Evolutionary conservation across 2,329 filamentous ascomycete species (phyloP), one percentile per base, ranked within the genome.

Genomic region (Diaporthe sp.): DNA sequence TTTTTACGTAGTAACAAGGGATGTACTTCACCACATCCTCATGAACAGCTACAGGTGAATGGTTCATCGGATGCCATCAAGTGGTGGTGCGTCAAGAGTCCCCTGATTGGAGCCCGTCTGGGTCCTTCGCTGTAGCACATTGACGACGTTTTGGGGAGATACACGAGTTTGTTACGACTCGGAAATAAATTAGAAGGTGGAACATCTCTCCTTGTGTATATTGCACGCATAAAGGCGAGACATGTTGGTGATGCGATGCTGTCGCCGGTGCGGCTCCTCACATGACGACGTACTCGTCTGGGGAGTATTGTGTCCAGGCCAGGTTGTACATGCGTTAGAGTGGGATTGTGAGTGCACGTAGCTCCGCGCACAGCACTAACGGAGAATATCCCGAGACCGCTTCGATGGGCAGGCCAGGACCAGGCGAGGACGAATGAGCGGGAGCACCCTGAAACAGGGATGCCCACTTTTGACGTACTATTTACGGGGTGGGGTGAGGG

Each of bases 391-490:
- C 65, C 65, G 49, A 55, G 34, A 22, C 22, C n/a, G 34, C 15
- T 8, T 4, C 34, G 5, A 13, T 3, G 0, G n/a, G 34, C 5
- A 31, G 44, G 44, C 62, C 62, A 68, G 62, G 62, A 68, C 31
- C 31, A 37, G 28, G 61, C 42, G 31, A 44, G 31, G 39, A 49
- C 61, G 42, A 60, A 49, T 49, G 61, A 25, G 46, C 46, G 31
- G 62, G 65, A 70, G 65, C 65, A 51, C 65, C 46, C 34, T 70
- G 65, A 70, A 70, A 70, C 65, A 70, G 65, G 65, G 65, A 70
- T 70, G 65, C 65, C 65, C 65, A 68, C 65, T 68, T 68, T 68
- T 68, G 65, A 53, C 65, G 65, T 53, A 42, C 65, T 53, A 68
- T 68, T 53, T 39, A 55, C n/a, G 65, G 65, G 49, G 65, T 70